Conservation (phyloP, 805 yeast genomes). For the Candida hungchunana region DNA sequence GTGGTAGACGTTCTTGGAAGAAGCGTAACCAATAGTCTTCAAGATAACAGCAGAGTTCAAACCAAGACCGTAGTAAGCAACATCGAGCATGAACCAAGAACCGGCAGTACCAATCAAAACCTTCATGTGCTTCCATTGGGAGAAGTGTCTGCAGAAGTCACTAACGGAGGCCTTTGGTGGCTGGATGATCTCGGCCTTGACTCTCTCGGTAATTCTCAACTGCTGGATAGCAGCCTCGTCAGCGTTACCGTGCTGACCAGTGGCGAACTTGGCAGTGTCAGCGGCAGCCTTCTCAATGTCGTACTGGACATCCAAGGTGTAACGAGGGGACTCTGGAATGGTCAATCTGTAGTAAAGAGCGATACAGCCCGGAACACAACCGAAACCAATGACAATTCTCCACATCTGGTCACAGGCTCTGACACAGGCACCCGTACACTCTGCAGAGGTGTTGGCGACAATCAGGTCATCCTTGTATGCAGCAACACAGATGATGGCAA, state of each 20-base stretch:
- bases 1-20: constrained; percentile 62
- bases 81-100: constrained; percentile 87
- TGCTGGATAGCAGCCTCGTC: constrained; percentile 38
- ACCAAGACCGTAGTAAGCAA: constrained; percentile 87
- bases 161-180: constrained; percentile 80
- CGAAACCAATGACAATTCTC: constrained; percentile 87
- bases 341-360: constrained; percentile 91
- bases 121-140: constrained; percentile 82
- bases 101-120: constrained; percentile 85
- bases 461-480: constrained; percentile 66
- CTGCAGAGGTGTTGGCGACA: constrained; percentile 47
- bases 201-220: constrained; percentile 44
- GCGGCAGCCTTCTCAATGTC: constrained; percentile 55
- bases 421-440: constrained; percentile 64
- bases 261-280: constrained; percentile 46
- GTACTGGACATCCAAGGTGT: constrained; percentile 69
- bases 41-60: constrained; percentile 77
- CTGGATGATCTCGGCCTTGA: constrained; percentile 45
- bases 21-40: constrained; percentile 80
- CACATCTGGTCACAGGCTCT: constrained; percentile 90
- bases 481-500: constrained; percentile 70
- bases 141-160: constrained; percentile 71
- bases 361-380: constrained; percentile 81
- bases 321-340: constrained; percentile 93
- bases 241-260: constrained; percentile 52